These are phyloP conservation scores for Batkoa obscura DNA, from an alignment of 371 early-diverging fungal species.

Conservation along the genomic window DNA sequence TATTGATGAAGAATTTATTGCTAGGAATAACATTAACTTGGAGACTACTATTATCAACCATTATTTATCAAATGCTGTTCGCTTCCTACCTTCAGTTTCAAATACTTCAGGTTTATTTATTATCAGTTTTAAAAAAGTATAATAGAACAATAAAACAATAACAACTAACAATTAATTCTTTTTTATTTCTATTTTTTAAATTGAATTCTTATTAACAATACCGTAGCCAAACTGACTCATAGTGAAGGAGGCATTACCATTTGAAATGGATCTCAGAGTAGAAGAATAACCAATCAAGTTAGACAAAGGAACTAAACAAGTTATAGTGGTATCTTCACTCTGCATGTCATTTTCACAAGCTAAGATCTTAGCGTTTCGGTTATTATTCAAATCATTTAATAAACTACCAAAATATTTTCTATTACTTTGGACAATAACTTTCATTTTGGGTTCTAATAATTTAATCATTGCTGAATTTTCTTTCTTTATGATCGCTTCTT, in stretches of 20 bases:
- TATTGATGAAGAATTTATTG: too few relatives aligned
- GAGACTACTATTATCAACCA: too few relatives aligned
- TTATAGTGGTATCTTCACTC: background rate
- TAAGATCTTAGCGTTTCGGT: slow-evolving; percentile 52
- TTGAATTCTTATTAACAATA: too few relatives aligned
- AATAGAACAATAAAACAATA: too few relatives aligned
- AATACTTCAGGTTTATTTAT: slow-evolving; percentile 42
- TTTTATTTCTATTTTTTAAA: too few relatives aligned
- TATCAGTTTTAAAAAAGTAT: slow-evolving; percentile 22
- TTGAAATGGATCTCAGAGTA: slow-evolving; percentile 64
- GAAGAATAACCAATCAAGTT: slow-evolving; percentile 79
- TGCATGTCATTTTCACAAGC: slow-evolving; percentile 12
- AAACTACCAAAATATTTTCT: slow-evolving; percentile 58
- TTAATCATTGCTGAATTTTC: too few relatives aligned
- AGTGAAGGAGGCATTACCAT: slow-evolving; percentile 58
- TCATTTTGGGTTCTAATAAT: slow-evolving; percentile 79
- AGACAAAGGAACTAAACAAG: slow-evolving; percentile 57
- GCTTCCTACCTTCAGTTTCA: slow-evolving; percentile 26
- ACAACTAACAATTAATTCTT: too few relatives aligned
- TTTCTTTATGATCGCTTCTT: too few relatives aligned
- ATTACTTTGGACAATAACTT: slow-evolving; percentile 45
- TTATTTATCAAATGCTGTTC: too few relatives aligned
- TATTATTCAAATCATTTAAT: slow-evolving; percentile 55
- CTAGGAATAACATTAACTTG: too few relatives aligned
- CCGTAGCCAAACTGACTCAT: slow-evolving; percentile 74